phyloP scores from a whole-genome alignment of 2,329 filamentous ascomycete species.

The Phaeomoniella chlamydospora region DNA sequence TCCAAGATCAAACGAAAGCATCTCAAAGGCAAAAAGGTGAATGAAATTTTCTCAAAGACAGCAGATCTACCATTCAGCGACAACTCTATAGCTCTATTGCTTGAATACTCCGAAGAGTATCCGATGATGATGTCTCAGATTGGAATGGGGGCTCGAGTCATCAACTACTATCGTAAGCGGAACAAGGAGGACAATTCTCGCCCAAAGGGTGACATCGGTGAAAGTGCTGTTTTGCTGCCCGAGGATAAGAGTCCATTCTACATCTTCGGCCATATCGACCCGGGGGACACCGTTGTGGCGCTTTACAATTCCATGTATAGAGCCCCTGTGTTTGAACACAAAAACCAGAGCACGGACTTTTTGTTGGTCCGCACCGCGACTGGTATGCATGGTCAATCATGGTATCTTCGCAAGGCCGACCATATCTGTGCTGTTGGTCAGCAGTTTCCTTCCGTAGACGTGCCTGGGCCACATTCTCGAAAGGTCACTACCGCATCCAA shows the following conservation, averaged over 20 bases:
- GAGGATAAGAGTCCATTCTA: conserved; percentile 95
- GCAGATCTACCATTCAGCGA: conserved; percentile 77
- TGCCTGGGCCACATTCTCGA: conserved; percentile 83
- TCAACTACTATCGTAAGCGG: conserved; percentile 91
- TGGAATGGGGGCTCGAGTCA: conserved; percentile 88
- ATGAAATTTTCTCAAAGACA: conserved; percentile 64
- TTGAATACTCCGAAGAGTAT: conserved; percentile 92
- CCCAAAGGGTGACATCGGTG: conserved; percentile 72
- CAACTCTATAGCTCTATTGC: conserved; percentile 72
- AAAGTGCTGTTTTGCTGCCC: conserved; percentile 73
- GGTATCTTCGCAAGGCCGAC: conserved; percentile 79
- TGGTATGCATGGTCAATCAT: conserved; percentile 59
- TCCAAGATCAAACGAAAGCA: conserved; percentile 62
- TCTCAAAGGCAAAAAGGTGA: conserved; percentile 62
- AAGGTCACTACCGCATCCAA: conserved; percentile 97
- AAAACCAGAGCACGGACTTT: conserved; percentile 66
- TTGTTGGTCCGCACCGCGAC: conserved; percentile 72
- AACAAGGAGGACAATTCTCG: conserved; percentile 61
- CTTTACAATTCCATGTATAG: conserved; percentile 93
- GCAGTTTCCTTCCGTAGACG: conserved; percentile 79
- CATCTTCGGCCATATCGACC: conserved; percentile 83
- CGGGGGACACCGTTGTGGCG: conserved; percentile 79
- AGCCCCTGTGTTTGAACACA: conserved; percentile 83
- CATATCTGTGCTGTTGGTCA: conserved; percentile 86
- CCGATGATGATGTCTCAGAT: conserved; percentile 89